Evolutionary conservation across 2,329 filamentous ascomycete genomes (phyloP).

Genomic region (Epichloe sp.): DNA sequence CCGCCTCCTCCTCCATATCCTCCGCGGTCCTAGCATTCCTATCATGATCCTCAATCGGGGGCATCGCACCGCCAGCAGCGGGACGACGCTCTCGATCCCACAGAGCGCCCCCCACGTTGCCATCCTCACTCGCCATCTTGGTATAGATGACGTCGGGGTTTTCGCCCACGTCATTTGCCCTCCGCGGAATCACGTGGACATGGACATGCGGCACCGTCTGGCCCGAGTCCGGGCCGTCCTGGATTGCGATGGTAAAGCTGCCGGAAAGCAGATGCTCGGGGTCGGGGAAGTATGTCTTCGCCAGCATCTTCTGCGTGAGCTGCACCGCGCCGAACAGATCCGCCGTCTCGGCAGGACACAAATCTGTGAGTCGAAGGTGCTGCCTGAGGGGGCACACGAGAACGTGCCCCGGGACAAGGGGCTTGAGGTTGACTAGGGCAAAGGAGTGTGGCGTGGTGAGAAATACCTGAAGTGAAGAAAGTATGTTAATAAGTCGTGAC

Average conservation of each 20-base stretch:
- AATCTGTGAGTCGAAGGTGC: constrained; percentile 62
- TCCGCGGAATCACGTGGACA: constrained; percentile 76
- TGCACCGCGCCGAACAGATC: constrained; percentile 87
- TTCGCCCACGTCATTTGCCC: constrained; percentile 33
- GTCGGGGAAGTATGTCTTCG: constrained; percentile 38
- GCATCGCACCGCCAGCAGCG: constrained; percentile 44
- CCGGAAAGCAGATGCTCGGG: constrained; percentile 35
- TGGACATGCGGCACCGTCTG: constrained; percentile 93
- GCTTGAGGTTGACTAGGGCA: constrained; percentile 90
- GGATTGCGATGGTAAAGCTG: constrained; percentile 86
- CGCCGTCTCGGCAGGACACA: constrained; percentile 54
- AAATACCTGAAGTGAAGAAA: constrained; percentile 56
- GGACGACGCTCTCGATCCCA: constrained; percentile 38
- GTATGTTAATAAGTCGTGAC: not conserved
- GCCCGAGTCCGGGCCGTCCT: constrained; percentile 80
- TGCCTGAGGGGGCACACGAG: constrained; percentile 65
- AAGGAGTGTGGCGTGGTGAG: constrained; percentile 67
- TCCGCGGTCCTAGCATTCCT: constrained; percentile 53
- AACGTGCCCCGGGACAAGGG: constrained; percentile 83
- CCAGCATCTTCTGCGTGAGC: constrained; percentile 64
- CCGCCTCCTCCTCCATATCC: constrained; percentile 72
- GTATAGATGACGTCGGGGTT: constrained; percentile 63
- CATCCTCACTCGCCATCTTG: constrained; percentile 70
- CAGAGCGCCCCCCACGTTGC: constrained; percentile 65
- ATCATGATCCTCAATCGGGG: constrained; percentile 58